Evolutionary conservation across 2,329 filamentous ascomycete species (phyloP), one percentile per base, ranked within the genome.

Genomic region (Botrytis porri): DNA sequence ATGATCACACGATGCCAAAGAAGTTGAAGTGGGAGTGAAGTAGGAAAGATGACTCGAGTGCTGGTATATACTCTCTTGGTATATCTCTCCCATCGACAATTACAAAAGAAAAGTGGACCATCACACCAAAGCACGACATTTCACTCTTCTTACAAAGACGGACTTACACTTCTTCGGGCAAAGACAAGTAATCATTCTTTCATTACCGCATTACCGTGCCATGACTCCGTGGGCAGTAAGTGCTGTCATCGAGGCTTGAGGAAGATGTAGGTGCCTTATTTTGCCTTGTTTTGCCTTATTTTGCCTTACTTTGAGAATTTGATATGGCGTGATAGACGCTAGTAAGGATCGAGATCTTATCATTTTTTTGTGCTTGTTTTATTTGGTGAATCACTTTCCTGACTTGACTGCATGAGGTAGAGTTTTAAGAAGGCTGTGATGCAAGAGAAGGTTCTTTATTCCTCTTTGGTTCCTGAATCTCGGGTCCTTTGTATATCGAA

Each of bases 251-350:
- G 32, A 54, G 32, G 43, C 48, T 54, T 66, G 43, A 37, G 22
- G 12, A 18, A n/a, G 35, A 32, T 25, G 25, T 66, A 4, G 18
- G 7, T 37, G 59, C 59, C 59, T 61, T n/a, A 37, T 60, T 37
- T n/a, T 32, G 61, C 59, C 59, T 61, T n/a, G 25, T 60, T 37
- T n/a, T 32, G 61, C 61, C 61, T 43, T 22, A 32, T 45, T 35
- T 2, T 37, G 63, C 63, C 63, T 66, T 39, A 45, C 7, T 12
- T 39, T 39, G 64, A 67, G 64, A 57, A 67, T 67, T 57, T 29
- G 45, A 60, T 59, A 72, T 72, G 70, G 70, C 70, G 70, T 72
- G 70, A 72, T 72, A 57, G 70, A 45, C 70, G 62, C 70, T 72
- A 72, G 70, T 59, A 72, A 35, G 70, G 70, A 67, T 72, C 32